phyloP scores from a whole-genome alignment of 805 yeast species.

The Starmerella davenportii region DNA sequence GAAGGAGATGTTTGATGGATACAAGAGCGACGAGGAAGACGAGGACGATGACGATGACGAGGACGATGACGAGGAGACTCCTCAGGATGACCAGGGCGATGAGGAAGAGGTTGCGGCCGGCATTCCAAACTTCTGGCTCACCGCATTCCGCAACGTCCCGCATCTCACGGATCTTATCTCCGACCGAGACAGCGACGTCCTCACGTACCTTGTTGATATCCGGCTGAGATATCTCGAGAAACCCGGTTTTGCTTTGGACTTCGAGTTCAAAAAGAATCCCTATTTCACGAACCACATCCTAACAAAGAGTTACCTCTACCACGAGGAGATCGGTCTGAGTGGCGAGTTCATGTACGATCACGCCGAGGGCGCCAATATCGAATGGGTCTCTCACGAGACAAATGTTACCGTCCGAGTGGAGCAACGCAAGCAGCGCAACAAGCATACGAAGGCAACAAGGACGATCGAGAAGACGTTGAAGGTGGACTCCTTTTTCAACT shows the following conservation, averaged over 20 bases:
- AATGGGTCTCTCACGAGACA: constrained; percentile 63
- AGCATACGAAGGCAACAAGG: constrained; percentile 87
- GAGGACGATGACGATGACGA: constrained; percentile 25
- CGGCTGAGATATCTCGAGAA: constrained; percentile 55
- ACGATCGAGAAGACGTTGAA: constrained; percentile 89
- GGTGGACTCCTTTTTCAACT: constrained; percentile 86
- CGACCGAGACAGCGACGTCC: constrained; percentile 76
- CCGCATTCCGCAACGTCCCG: constrained; percentile 75
- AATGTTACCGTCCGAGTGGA: constrained; percentile 78
- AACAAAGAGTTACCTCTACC: constrained; percentile 80
- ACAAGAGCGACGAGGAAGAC: constrained; percentile 28
- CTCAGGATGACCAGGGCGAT: constrained; percentile 25
- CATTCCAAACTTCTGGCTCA: constrained; percentile 90
- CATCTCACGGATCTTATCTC: constrained; percentile 69
- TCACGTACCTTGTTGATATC: constrained; percentile 49
- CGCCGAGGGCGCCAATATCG: constrained; percentile 75
- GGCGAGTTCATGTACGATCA: constrained; percentile 96
- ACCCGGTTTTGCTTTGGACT: constrained; percentile 79
- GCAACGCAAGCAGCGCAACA: constrained; percentile 93
- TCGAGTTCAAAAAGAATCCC: constrained; percentile 60
- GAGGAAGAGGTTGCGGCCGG: constrained; percentile 39
- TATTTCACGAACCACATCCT: constrained; percentile 57
- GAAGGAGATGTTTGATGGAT: constrained; percentile 30
- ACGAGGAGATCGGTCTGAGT: constrained; percentile 78
- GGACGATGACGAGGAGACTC: constrained; percentile 28